Base-by-base conservation (phyloP, 148 eudicot genomes). In the Spergularia marina region DNA sequence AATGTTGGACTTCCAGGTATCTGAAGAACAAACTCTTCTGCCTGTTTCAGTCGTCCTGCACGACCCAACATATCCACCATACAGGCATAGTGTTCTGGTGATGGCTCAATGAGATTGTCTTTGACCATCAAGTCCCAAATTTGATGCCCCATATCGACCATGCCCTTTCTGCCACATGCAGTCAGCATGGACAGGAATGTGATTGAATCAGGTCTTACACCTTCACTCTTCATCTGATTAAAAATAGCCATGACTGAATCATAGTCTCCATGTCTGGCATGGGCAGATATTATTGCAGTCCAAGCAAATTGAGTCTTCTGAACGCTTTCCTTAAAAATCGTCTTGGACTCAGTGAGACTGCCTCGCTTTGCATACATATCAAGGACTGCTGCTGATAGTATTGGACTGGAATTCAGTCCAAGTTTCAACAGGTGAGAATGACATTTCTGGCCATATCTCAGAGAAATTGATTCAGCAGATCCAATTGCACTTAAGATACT, bases 351-450 rank as follows among this genome's bases (percentile, higher is more conserved):
- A 11, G n/a, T 67, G 25, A 95, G 89, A 83, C 89, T 90, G 56
- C 97, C 98, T 74, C 96, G 87, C 70, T 90, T 95, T 65, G 94
- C 92, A 67, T 92, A 95, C 98, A 92, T 95, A 76, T 92, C 97
- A 63, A 92, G 96, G 41, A 95, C 85, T 65, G 96, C 86, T 20
- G 86, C 86, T 12, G 89, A 89, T 60, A 90, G 89, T 63, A 92
- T 73, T 58, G 85, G 87, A 65, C 89, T 60, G 23, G 67, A 75
- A 76, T 88, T 84, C 20, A 92, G 68, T 59, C 97, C 94, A 0
- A 88, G 81, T 74, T 92, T 95, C 56, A 80, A 49, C 34, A 95
- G 63, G 69, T 79, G 87, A 67, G 87, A 83, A 64, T 95, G 98
- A 65, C 86, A 86, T 81, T 84, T 58, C 83, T 95, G 89, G 66